Base-by-base conservation (phyloP, 768 basidiomycete genomes). In the Termitomyces sp. region DNA sequence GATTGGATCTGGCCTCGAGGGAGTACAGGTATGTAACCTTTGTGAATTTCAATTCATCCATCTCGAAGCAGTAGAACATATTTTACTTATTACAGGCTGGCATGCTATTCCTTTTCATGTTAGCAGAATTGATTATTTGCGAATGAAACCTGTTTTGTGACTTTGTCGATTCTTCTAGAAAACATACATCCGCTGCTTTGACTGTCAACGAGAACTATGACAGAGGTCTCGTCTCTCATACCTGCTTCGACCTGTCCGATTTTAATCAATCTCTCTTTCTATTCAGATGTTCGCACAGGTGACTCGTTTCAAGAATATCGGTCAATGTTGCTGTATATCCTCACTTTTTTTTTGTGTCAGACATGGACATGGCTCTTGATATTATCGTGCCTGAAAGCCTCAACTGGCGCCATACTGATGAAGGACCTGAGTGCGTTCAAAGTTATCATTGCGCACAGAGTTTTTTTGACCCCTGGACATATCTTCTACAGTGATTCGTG, bases 281-380 rank as follows among this genome's bases (percentile, higher is more conserved):
- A 45, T 52, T 16, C 43, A 71, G 72, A 76, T 64, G 71, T 77
- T 45, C 67, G 74, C 49, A 75, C 69, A 69, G 71, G 71, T 72
- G 14, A 56, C 24, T 56, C 9, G 9, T 50, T 22, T 46, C 14
- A 5, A 46, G 37, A 50, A 40, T 50, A 47, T 20, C 18, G 24
- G 58, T 13, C 1, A 12, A 45, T 14, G 22, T 36, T 24, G 36
- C 10, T 49, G 43, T 46, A 14, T 12, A 43, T 33, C 34, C n/a
- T 30, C 55, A 27, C 37, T 33, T 33, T 33, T 33, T 12, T 45
- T 33, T 27, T 4, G 12, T 40, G 46, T 37, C 59, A 91, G 95
- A 97, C 68, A 95, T 97, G 94, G 87, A 92, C 65, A 96, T 95
- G 92, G 91, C 92, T 4, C 75, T 97, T 20, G 95, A 97, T 72